Conservation (phyloP, 2,329 filamentous ascomycete genomes). For the Ophiostoma sp. region DNA sequence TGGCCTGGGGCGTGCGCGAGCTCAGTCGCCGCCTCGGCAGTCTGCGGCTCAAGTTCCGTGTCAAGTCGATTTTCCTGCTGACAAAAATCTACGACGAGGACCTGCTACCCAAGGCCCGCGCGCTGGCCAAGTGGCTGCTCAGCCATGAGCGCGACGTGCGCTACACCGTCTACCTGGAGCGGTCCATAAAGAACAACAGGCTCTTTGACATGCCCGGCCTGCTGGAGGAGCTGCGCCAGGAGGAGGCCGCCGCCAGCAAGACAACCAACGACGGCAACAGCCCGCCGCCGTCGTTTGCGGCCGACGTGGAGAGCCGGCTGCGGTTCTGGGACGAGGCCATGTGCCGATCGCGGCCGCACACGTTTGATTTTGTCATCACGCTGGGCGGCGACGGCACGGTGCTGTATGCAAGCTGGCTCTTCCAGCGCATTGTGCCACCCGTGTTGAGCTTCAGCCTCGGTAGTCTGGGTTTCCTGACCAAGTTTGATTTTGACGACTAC, state of each 20-base stretch:
- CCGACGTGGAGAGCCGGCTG: slow-evolving; percentile 49
- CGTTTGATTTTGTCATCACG: slow-evolving; percentile 89
- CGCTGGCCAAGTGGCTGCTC: slow-evolving; percentile 76
- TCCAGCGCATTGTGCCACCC: slow-evolving; percentile 90
- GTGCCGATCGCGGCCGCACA: slow-evolving; percentile 71
- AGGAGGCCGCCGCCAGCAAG: slow-evolving; percentile 28
- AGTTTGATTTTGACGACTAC: slow-evolving; percentile 84
- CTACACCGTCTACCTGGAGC: slow-evolving; percentile 80
- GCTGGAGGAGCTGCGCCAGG: slow-evolving; percentile 52
- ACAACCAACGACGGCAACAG: slow-evolving; percentile 28
- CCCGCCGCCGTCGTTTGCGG: background rate
- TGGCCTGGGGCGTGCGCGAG: slow-evolving; percentile 93
- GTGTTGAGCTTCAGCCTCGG: slow-evolving; percentile 86
- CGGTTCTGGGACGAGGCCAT: slow-evolving; percentile 80
- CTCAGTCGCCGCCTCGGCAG: slow-evolving; percentile 79
- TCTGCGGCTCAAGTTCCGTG: slow-evolving; percentile 74
- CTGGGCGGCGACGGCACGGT: slow-evolving; percentile 96
- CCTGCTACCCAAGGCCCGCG: slow-evolving; percentile 69
- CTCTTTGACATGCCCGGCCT: slow-evolving; percentile 70
- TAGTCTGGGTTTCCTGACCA: slow-evolving; percentile 89
- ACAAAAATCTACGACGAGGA: slow-evolving; percentile 87
- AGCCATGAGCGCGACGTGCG: slow-evolving; percentile 58
- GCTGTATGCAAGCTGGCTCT: slow-evolving; percentile 92
- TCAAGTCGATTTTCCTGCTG: slow-evolving; percentile 77
- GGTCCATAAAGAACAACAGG: slow-evolving; percentile 64